Conservation (phyloP, 179 eudicot genomes). For the Corrigiola litoralis region DNA sequence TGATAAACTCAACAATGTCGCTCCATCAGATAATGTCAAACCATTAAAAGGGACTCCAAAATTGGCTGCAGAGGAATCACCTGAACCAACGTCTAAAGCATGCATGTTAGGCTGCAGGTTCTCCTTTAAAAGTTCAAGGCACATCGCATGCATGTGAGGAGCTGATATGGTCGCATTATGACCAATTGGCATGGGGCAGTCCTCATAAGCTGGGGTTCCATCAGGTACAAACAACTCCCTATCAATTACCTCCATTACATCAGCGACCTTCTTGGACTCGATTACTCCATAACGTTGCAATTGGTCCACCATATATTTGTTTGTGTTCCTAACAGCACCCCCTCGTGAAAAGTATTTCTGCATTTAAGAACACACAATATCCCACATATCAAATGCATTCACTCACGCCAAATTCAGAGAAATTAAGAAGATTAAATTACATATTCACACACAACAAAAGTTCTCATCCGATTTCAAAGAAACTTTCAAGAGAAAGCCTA, state of each 20-base stretch:
- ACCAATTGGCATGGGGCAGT: constrained; percentile 69
- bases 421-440: too few species aligned
- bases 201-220: constrained; percentile 69
- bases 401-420: too few species aligned
- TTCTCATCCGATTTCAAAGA: too few species aligned
- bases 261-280: constrained; percentile 59
- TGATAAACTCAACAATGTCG: too few species aligned
- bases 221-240: constrained; percentile 89
- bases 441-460: too few species aligned
- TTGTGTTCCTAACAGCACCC: constrained; percentile 37
- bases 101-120: constrained; percentile 92
- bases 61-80: constrained; percentile 25
- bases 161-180: constrained; percentile 83
- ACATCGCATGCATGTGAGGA: constrained; percentile 97
- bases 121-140: constrained; percentile 72
- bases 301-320: constrained; percentile 58
- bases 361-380: constrained; percentile 2
- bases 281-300: constrained; percentile 64
- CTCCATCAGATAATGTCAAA: too few species aligned
- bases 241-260: constrained; percentile 85
- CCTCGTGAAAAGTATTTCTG: constrained; percentile 55
- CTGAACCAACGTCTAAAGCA: constrained; percentile 96
- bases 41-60: neutral
- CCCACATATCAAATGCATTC: too few species aligned
- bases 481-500: neutral